These are phyloP conservation scores for Epithele typhae DNA, from an alignment of 768 basidiomycete species.

Conservation along the genomic window DNA sequence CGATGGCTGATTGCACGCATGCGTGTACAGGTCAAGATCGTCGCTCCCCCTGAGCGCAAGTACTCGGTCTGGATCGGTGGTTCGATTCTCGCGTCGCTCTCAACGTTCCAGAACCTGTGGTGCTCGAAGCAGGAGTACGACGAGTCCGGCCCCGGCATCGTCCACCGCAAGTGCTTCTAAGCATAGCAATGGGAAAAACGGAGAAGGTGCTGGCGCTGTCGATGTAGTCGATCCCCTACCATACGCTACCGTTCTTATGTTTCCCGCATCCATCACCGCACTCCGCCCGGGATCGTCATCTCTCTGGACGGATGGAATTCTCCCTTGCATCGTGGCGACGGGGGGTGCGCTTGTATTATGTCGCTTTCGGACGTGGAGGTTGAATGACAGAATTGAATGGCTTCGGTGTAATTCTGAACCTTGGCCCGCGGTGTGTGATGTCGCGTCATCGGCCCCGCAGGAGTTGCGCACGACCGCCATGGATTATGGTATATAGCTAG, in stretches of 20 bases:
- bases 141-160: slow-evolving; percentile 49
- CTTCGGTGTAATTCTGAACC: too few species aligned
- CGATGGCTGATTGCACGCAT: slow-evolving; percentile 3
- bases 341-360: slow-evolving; percentile 14
- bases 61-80: slow-evolving; percentile 64
- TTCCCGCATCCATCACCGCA: slow-evolving; percentile 17
- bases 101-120: slow-evolving; percentile 70
- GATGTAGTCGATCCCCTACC: slow-evolving; percentile 27
- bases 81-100: slow-evolving; percentile 48
- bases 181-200: slow-evolving; percentile 18
- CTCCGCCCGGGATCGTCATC: slow-evolving; percentile 1
- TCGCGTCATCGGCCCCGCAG: too few species aligned
- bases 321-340: slow-evolving; percentile 9
- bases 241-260: slow-evolving; percentile 22
- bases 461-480: too few species aligned
- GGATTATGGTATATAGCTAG: slow-evolving; percentile 10
- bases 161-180: slow-evolving; percentile 43
- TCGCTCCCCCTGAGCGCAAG: slow-evolving; percentile 65
- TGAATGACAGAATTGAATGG: slow-evolving; percentile 73
- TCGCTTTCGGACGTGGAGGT: slow-evolving; percentile 23
- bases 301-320: neutral
- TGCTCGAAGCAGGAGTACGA: slow-evolving; percentile 58
- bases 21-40: slow-evolving; percentile 46
- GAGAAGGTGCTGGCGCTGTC: slow-evolving; percentile 17
- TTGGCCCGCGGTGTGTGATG: too few species aligned